phyloP scores from a whole-genome alignment of 495 filamentous ascomycete genomes.

The Umbilicaria muhlenbergii region DNA sequence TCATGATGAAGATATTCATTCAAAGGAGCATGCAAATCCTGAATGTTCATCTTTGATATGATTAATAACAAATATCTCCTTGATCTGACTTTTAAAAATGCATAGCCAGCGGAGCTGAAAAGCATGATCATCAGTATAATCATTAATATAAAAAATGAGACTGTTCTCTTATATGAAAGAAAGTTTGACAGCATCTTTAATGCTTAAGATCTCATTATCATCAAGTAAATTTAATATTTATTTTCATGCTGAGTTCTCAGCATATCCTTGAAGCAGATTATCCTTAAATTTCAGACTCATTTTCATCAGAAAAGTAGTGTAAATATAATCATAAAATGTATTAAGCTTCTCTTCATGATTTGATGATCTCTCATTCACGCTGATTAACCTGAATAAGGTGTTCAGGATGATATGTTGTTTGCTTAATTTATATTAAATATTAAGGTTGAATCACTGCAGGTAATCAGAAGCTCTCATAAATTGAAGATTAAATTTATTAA shows the following conservation, averaged over 20 bases:
- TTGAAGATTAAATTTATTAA: conserved; percentile 2
- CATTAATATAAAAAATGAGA: neutral
- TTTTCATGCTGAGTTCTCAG: neutral
- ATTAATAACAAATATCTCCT: too few relatives aligned
- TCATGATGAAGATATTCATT: neutral
- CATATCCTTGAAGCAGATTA: neutral
- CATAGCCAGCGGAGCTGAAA: neutral
- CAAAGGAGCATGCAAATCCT: neutral
- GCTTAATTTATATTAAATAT: neutral
- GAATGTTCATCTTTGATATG: too few relatives aligned
- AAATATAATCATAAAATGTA: neutral
- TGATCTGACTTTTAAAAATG: neutral
- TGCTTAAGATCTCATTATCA: neutral
- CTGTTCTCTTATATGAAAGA: neutral
- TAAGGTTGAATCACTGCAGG: neutral
- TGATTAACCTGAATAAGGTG: neutral
- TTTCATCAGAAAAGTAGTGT: neutral
- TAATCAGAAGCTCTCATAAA: conserved; percentile 1
- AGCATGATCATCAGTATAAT: neutral
- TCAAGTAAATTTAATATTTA: neutral
- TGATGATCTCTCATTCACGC: neutral
- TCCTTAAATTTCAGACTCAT: conserved; percentile 1
- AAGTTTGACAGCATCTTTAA: neutral
- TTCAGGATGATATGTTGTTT: conserved; percentile 1
- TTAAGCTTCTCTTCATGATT: neutral